Base-by-base conservation (phyloP, 371 early-diverging fungal species). In the Mucor irregularis region DNA sequence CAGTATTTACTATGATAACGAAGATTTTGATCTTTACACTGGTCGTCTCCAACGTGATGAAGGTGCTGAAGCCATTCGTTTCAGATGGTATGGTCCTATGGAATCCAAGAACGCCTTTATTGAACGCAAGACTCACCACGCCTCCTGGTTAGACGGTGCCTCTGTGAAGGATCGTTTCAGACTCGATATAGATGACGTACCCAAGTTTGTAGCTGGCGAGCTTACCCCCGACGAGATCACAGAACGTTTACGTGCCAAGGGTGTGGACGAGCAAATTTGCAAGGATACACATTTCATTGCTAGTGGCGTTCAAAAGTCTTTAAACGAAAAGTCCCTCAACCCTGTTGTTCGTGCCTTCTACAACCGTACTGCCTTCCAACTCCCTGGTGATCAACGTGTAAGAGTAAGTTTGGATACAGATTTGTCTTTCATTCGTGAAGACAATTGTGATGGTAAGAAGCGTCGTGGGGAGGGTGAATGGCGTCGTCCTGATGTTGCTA, bases 341-440 rank as follows among this genome's bases (percentile, higher is more conserved):
- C 99, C 99, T 53, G 87, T 88, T 17, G 71, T 91, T 43, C 89
- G 98, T 51, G 94, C 96, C 3, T 94, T 94, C 64, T 98, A 99
- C 78, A 96, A 94, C 69, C 88, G 99, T 74, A 96, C 94, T 14
- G 99, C 99, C 10, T 99, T 99, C 85, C 99, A 99, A 72, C 73
- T 98, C 25, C 99, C 99, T 7, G 96, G 95, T 30, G 97, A 96
- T 72, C 92, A 97, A 14, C 84, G 91, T 44, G 97, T 99, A 34
- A 86, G 99, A 64, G 92, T 99, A 51, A 93, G 94, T 39, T 82
- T 99, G n/a, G 99, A 99, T 73, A 98, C 97, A 0, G 95, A 99
- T 61, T 77, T 99, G 44, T 85, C 92, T 28, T 92, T 99, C 85
- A 92, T 98, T 60, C 92, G 94, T 49, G 99, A 97, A 68, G 96